phyloP scores from a whole-genome alignment of 139 green algal species.

The Asterochloris sp. region DNA sequence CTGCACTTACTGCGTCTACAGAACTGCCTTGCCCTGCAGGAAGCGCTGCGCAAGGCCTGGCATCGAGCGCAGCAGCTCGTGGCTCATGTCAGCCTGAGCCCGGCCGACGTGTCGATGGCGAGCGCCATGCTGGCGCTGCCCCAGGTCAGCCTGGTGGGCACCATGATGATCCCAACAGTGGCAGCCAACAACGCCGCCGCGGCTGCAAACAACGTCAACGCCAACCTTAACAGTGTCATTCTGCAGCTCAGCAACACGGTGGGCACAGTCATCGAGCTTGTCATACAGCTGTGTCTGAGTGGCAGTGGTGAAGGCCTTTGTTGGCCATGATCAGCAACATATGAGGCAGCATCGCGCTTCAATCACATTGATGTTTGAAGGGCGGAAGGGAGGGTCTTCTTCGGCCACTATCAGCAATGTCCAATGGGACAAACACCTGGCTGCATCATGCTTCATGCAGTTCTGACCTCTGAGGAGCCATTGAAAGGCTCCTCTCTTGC shows the following conservation, averaged over 20 bases:
- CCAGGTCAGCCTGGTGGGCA: background rate
- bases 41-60: background rate
- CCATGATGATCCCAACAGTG: slow-evolving; percentile 16
- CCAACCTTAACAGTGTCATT: slow-evolving; percentile 3
- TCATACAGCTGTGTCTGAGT: background rate
- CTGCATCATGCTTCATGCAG: too few species aligned
- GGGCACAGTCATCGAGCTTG: slow-evolving; percentile 1
- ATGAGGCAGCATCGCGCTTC: too few species aligned
- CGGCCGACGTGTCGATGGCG: too few species aligned
- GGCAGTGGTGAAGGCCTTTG: too few species aligned
- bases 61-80: background rate
- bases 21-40: background rate
- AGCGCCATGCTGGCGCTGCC: background rate
- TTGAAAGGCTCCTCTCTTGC: too few species aligned
- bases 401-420: too few species aligned
- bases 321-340: too few species aligned
- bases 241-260: slow-evolving; percentile 8
- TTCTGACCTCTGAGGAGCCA: too few species aligned
- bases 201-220: slow-evolving; percentile 19
- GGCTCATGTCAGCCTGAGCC: slow-evolving; percentile 1
- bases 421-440: too few species aligned
- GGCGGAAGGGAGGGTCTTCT: too few species aligned
- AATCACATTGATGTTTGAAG: too few species aligned
- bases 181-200: slow-evolving; percentile 20
- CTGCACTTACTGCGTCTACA: background rate